These are phyloP conservation scores for Colletotrichum sp. DNA, from an alignment of 2,329 filamentous ascomycete species.

Conservation along the genomic window DNA sequence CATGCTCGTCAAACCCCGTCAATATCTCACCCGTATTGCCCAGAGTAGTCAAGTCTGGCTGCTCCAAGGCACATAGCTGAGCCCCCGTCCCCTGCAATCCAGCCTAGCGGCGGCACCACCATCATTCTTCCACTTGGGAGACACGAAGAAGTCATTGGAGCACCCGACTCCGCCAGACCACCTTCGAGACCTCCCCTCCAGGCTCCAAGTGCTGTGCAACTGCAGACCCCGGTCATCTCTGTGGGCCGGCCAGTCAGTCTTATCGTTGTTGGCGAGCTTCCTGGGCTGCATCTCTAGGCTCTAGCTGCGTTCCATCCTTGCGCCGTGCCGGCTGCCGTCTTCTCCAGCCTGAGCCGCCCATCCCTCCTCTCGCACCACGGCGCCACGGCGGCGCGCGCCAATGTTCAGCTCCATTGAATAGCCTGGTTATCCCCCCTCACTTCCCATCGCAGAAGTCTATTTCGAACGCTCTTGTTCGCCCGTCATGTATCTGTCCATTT, in stretches of 20 bases:
- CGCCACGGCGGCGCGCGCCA: neutral
- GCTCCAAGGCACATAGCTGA: slow-evolving; percentile 9
- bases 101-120: slow-evolving; percentile 1
- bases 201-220: slow-evolving; percentile 14
- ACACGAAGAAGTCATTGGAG: neutral
- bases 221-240: neutral
- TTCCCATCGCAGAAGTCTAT: neutral
- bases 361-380: neutral
- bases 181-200: slow-evolving; percentile 4
- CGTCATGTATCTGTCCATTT: neutral
- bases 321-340: slow-evolving; percentile 7
- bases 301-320: neutral
- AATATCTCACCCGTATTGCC: neutral
- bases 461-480: neutral
- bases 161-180: slow-evolving; percentile 8
- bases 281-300: neutral
- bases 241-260: neutral
- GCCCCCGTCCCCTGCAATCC: slow-evolving; percentile 7
- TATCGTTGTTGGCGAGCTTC: neutral
- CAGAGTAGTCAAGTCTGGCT: neutral
- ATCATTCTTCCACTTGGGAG: neutral
- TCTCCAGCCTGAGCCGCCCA: neutral
- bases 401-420: slow-evolving; percentile 17
- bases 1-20: neutral
- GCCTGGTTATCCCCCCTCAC: slow-evolving; percentile 15